Evolutionary conservation across 805 yeast species (phyloP).

Genomic region (Jamesozyma spencerorum): DNA sequence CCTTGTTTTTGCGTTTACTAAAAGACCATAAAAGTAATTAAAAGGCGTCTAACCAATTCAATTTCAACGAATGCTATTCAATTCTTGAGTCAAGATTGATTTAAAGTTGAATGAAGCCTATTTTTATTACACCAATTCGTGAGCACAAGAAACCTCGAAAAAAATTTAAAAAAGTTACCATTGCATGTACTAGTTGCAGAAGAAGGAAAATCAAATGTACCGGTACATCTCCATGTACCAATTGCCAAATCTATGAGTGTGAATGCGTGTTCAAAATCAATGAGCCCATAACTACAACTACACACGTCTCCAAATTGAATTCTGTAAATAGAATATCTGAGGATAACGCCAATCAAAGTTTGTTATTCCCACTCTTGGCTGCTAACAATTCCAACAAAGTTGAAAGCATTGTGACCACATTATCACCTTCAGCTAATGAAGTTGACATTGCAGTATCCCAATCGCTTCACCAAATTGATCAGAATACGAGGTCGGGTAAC

Average conservation of each 20-base stretch:
- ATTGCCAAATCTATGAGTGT: conserved; percentile 25
- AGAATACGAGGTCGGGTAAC: too few species aligned
- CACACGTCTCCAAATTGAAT: too few species aligned
- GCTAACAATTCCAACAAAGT: too few species aligned
- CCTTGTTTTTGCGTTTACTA: too few species aligned
- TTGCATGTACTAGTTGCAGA: conserved; percentile 27
- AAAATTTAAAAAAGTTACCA: conserved; percentile 6
- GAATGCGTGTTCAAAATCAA: conserved; percentile 14
- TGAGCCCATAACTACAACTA: neutral
- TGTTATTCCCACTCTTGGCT: too few species aligned
- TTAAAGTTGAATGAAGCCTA: neutral
- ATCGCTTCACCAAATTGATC: too few species aligned
- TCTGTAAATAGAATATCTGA: too few species aligned
- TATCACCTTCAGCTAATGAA: too few species aligned
- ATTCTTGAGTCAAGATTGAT: neutral
- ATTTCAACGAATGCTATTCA: neutral
- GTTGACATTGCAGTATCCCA: too few species aligned
- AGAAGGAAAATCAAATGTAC: conserved; percentile 29
- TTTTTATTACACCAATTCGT: neutral
- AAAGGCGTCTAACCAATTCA: neutral
- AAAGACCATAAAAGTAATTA: too few species aligned
- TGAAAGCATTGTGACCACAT: too few species aligned
- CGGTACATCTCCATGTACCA: conserved; percentile 26
- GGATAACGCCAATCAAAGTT: too few species aligned
- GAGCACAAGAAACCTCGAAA: neutral